Evolutionary conservation across 176 grass and related monocot genomes (phyloP).

Genomic region (Carex myosuroides): DNA sequence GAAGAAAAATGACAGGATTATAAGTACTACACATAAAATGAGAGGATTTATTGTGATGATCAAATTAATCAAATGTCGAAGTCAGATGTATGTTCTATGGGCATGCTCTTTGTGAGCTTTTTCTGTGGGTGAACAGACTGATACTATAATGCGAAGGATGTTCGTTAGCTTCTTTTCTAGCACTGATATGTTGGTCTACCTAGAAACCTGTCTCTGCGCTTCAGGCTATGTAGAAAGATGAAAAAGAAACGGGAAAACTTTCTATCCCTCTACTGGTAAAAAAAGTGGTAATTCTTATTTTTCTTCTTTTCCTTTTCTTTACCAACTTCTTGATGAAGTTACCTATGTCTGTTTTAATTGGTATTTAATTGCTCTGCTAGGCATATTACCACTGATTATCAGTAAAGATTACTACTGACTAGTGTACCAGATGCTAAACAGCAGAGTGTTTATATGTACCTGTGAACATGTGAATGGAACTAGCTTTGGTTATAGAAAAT

Average conservation of each 20-base stretch:
- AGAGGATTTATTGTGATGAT: neutral
- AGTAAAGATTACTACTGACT: neutral
- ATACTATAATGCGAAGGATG: neutral
- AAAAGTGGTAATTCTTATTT: neutral
- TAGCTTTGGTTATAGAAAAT: no score
- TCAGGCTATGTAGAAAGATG: neutral
- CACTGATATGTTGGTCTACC: neutral
- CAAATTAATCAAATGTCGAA: neutral
- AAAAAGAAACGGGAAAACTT: neutral
- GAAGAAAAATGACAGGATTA: neutral
- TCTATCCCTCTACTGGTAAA: neutral
- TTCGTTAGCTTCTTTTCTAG: neutral
- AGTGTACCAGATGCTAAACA: neutral
- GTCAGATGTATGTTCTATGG: neutral
- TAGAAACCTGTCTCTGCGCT: neutral
- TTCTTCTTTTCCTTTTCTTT: neutral
- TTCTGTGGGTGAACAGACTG: neutral
- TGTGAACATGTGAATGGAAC: neutral
- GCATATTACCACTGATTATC: neutral
- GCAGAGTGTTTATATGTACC: neutral
- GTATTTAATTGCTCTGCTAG: neutral
- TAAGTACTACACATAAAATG: neutral
- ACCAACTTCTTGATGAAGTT: neutral
- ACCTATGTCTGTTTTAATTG: neutral
- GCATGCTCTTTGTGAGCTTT: neutral